A percentile compares a stretch with the other conserved stretches of the same genome.
These are phyloP conservation scores for Aspergillus baeticus DNA, from an alignment of 495 filamentous ascomycete species.

Conservation along the genomic window DNA sequence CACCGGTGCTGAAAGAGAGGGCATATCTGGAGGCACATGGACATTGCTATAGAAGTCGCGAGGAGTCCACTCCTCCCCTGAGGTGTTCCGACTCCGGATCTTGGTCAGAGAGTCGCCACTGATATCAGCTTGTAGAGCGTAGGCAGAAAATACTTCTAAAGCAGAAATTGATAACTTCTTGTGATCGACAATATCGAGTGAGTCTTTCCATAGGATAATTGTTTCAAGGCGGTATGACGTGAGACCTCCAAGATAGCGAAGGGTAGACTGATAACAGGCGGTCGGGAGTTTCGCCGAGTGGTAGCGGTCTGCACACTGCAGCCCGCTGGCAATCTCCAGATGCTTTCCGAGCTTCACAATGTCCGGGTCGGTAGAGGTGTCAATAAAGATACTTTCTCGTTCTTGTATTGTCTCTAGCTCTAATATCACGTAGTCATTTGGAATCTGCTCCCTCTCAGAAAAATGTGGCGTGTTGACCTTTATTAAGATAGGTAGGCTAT, in stretches of 20 bases:
- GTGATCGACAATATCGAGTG: constrained; percentile 28
- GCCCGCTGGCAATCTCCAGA: constrained; percentile 18
- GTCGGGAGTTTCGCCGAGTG: constrained; percentile 17
- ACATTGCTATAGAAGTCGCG: constrained; percentile 66
- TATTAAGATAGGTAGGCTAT: constrained; percentile 24
- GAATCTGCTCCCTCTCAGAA: neutral
- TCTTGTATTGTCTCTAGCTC: constrained; percentile 15
- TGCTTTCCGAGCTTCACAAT: constrained; percentile 22
- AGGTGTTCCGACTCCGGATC: neutral
- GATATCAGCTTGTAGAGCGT: constrained; percentile 29
- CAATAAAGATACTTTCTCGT: constrained; percentile 17
- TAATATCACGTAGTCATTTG: constrained; percentile 18
- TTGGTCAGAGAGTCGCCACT: constrained; percentile 1
- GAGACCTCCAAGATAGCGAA: constrained; percentile 16
- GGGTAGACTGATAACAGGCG: constrained; percentile 36
- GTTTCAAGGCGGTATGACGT: constrained; percentile 29
- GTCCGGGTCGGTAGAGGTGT: constrained; percentile 18
- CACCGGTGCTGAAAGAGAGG: constrained; percentile 38
- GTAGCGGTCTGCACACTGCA: constrained; percentile 30
- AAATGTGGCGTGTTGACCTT: constrained; percentile 5
- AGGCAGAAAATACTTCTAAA: constrained; percentile 29
- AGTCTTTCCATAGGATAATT: constrained; percentile 39
- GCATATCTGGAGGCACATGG: constrained; percentile 51
- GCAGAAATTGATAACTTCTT: constrained; percentile 17
- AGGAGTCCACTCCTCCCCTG: constrained; percentile 39